These are phyloP conservation scores for Hyaloscypha variabilis DNA, from an alignment of 495 filamentous ascomycete genomes.

Conservation along the genomic window DNA sequence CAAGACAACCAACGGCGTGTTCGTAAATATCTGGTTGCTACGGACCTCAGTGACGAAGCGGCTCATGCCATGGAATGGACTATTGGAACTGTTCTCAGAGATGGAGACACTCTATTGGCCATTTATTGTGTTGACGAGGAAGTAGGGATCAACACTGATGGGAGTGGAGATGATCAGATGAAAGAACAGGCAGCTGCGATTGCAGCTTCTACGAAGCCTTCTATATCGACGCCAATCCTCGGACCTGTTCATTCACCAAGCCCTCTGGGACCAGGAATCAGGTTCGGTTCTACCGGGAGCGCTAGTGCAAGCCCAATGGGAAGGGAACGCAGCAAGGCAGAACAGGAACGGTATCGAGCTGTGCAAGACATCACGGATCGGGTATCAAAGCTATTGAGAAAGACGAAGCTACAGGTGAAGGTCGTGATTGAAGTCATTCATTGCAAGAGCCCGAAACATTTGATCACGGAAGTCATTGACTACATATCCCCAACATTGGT, in stretches of 20 bases:
- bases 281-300: constrained; percentile 25
- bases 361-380: constrained; percentile 75
- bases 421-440: constrained; percentile 95
- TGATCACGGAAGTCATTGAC: constrained; percentile 91
- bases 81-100: constrained; percentile 90
- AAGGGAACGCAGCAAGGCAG: constrained; percentile 54
- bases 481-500: constrained; percentile 89
- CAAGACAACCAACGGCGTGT: constrained; percentile 73
- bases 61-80: constrained; percentile 96
- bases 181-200: constrained; percentile 68
- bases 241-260: constrained; percentile 39
- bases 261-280: constrained; percentile 35
- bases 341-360: constrained; percentile 77
- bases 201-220: constrained; percentile 20
- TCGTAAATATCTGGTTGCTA: constrained; percentile 89
- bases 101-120: constrained; percentile 90
- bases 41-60: constrained; percentile 90
- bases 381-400: constrained; percentile 81
- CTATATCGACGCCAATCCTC: constrained; percentile 36
- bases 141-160: constrained; percentile 48
- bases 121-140: constrained; percentile 93
- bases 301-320: constrained; percentile 30
- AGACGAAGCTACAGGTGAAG: constrained; percentile 87
- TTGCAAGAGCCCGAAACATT: constrained; percentile 90
- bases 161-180: constrained; percentile 54